Percentiles rank a stretch among this genome's conserved stretches.
phyloP scores from a whole-genome alignment of 257 asterid species.

The Nicotiana knightiana region DNA sequence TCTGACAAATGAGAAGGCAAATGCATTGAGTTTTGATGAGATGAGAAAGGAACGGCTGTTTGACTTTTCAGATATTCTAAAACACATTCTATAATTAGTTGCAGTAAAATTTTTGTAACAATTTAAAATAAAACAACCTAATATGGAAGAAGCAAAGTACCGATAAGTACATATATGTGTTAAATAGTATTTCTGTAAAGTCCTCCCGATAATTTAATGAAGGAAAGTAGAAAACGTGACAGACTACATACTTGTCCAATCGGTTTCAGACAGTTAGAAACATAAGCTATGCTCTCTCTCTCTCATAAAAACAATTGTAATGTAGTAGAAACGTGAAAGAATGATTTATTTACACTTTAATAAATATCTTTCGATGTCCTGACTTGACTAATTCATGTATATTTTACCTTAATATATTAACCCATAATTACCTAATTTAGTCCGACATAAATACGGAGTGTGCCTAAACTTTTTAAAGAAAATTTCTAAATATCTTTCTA shows the following conservation, averaged over 20 bases:
- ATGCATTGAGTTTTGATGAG: not conserved
- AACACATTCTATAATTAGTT: not conserved
- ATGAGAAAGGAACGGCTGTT: not conserved
- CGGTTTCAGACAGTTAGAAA: not conserved
- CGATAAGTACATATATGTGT: not conserved
- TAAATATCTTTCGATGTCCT: no score
- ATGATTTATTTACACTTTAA: no score
- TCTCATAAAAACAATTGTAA: not conserved
- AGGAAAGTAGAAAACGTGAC: not conserved
- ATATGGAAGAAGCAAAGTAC: not conserved
- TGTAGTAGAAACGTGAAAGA: no score
- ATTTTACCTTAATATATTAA: no score
- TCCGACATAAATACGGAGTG: no score
- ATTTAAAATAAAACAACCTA: not conserved
- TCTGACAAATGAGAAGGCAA: no score
- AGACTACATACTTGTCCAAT: not conserved
- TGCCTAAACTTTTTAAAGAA: no score
- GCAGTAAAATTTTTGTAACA: not conserved
- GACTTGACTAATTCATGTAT: no score
- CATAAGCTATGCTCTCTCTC: not conserved
- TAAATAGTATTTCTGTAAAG: not conserved
- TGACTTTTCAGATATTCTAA: not conserved
- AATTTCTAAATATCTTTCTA: no score
- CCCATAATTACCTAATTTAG: no score
- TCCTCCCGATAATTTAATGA: not conserved